Conservation (phyloP, 1,284 basidiomycete species). For the Ceratobasidium sp. region DNA sequence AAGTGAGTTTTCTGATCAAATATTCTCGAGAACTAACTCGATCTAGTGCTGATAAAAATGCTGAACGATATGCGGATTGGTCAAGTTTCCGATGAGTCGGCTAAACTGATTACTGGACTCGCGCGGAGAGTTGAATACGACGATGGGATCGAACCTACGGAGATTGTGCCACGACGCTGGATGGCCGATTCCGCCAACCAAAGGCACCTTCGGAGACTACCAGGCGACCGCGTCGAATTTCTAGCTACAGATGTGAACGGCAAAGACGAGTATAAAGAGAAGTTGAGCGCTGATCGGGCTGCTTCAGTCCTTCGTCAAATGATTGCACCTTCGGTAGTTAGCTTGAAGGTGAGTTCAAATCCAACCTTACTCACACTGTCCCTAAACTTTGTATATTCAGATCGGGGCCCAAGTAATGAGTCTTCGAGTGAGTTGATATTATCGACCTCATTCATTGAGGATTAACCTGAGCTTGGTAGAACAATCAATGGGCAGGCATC, state of each 20-base stretch:
- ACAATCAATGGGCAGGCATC: slow-evolving; percentile 12
- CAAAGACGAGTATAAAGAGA: slow-evolving; percentile 51
- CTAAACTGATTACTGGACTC: slow-evolving; percentile 23
- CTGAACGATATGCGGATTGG: slow-evolving; percentile 47
- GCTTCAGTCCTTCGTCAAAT: slow-evolving; percentile 54
- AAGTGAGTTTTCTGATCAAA: background rate
- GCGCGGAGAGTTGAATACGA: slow-evolving; percentile 41
- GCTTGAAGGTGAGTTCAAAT: slow-evolving; percentile 15
- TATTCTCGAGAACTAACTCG: background rate
- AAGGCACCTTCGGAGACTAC: slow-evolving; percentile 19
- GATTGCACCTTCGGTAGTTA: slow-evolving; percentile 50
- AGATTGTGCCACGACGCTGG: slow-evolving; percentile 45
- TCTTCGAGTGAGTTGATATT: slow-evolving; percentile 36
- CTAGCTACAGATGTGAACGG: slow-evolving; percentile 50
- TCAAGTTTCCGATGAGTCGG: slow-evolving; percentile 24
- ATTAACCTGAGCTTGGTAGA: background rate
- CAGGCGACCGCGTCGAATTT: slow-evolving; percentile 13
- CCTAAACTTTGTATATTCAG: slow-evolving; percentile 14
- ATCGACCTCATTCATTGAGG: background rate
- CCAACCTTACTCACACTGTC: background rate
- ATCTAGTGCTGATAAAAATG: slow-evolving; percentile 63
- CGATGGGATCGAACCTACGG: slow-evolving; percentile 46
- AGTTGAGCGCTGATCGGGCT: slow-evolving; percentile 50
- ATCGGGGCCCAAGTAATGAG: slow-evolving; percentile 49
- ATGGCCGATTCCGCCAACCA: slow-evolving; percentile 46